These are phyloP conservation scores for Pelargonium nanum DNA, from an alignment of 345 rosid species.

Conservation along the genomic window DNA sequence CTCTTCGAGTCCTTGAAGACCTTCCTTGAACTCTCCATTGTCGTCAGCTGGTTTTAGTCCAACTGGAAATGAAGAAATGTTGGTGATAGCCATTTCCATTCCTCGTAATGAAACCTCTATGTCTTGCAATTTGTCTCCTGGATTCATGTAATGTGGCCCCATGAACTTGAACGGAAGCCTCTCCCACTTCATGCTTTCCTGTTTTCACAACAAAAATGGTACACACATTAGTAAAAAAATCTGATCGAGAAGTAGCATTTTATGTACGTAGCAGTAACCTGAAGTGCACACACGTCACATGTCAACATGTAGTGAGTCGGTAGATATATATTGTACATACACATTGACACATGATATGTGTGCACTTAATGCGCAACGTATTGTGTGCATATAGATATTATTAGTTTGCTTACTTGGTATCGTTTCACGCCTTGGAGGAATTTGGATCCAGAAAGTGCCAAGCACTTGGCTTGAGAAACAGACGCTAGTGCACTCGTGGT, in stretches of 20 bases:
- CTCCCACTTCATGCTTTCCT: slow-evolving; percentile 87
- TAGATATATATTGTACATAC: no score
- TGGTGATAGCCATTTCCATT: slow-evolving; percentile 64
- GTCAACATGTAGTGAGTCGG: no score
- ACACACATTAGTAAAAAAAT: not conserved
- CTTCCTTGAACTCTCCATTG: slow-evolving; percentile 31
- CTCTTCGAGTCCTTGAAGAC: slow-evolving; percentile 30
- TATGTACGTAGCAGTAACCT: no score
- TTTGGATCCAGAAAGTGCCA: slow-evolving; percentile 31
- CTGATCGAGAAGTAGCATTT: not conserved
- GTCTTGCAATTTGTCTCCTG: slow-evolving; percentile 42
- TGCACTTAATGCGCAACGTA: not conserved
- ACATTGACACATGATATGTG: no score
- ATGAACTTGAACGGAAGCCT: slow-evolving; percentile 44
- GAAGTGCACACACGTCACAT: no score
- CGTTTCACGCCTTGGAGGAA: slow-evolving; percentile 41
- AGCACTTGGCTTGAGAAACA: slow-evolving; percentile 47
- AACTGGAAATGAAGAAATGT: slow-evolving; percentile 26
- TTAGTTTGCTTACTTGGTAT: slow-evolving; percentile 35
- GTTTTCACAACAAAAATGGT: not conserved
- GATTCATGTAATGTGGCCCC: slow-evolving; percentile 27
- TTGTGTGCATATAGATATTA: not conserved
- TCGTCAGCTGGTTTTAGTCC: slow-evolving; percentile 8
- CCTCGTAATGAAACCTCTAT: slow-evolving; percentile 54
- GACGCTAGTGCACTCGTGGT: slow-evolving; percentile 32